Conservation (phyloP, 2,329 filamentous ascomycete species). For the Bimuria novae-zelandiae region DNA sequence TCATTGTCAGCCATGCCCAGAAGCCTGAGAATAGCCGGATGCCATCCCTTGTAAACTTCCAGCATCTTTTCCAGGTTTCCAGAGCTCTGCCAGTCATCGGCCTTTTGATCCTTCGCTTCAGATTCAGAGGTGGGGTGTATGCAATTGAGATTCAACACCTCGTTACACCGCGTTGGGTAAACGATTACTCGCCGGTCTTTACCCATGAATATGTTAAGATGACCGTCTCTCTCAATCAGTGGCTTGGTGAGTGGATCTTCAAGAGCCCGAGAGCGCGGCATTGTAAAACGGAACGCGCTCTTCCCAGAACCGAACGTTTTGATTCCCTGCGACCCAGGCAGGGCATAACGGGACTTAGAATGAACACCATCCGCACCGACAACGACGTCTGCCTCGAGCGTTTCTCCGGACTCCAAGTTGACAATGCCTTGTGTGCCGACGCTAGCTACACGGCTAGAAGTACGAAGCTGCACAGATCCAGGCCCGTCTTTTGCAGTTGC, state of each 20-base stretch:
- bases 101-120: constrained; percentile 20
- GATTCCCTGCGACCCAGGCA: constrained; percentile 36
- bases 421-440: constrained; percentile 48
- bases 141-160: constrained; percentile 53
- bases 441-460: constrained; percentile 50
- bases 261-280: constrained; percentile 52
- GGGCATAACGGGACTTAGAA: constrained; percentile 36
- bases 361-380: constrained; percentile 62
- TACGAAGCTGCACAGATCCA: constrained; percentile 47
- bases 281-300: constrained; percentile 62
- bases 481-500: constrained; percentile 49
- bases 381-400: constrained; percentile 55
- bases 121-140: constrained; percentile 47
- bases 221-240: constrained; percentile 45
- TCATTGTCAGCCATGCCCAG: constrained; percentile 46
- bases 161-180: constrained; percentile 54
- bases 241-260: constrained; percentile 47
- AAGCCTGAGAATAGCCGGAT: constrained; percentile 41
- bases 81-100: constrained; percentile 43
- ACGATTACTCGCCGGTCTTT: constrained; percentile 52
- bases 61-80: constrained; percentile 47
- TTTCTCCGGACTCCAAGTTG: constrained; percentile 51
- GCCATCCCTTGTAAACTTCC: constrained; percentile 47
- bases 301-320: constrained; percentile 56
- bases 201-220: constrained; percentile 52